Percentiles rank a stretch among this genome's conserved stretches.
These are phyloP conservation scores for Fusarium virguliforme DNA, from an alignment of 2,329 filamentous ascomycete species.

Conservation along the genomic window DNA sequence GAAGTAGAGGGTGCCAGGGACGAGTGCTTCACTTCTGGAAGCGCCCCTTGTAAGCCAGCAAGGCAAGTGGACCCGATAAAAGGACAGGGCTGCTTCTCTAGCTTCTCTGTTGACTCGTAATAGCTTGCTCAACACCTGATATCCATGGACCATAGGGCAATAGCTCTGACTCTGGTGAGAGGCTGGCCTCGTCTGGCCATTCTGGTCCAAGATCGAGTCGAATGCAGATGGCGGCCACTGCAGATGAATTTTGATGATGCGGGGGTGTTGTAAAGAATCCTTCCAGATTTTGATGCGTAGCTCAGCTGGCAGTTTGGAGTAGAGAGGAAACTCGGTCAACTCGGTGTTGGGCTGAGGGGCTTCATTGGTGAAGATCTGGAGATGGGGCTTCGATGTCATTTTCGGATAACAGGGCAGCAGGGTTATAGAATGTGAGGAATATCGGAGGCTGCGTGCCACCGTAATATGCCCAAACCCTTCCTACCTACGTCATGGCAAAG, in stretches of 20 bases:
- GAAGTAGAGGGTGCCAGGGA: background rate
- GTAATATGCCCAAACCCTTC: too few relatives aligned
- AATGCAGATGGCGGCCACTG: background rate
- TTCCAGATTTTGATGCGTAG: constrained; percentile 1
- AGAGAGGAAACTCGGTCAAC: background rate
- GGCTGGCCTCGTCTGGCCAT: background rate
- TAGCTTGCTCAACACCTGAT: background rate
- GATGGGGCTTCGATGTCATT: background rate
- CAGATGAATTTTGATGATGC: background rate
- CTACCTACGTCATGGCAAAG: background rate
- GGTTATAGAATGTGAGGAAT: too few relatives aligned
- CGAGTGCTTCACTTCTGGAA: background rate
- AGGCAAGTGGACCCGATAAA: background rate
- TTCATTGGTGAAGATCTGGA: background rate
- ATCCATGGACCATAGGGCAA: background rate
- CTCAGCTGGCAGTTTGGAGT: background rate
- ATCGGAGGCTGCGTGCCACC: too few relatives aligned
- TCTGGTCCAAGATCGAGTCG: background rate
- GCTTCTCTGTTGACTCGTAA: background rate
- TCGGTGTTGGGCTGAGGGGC: background rate
- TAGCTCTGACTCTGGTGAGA: background rate
- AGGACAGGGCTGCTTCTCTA: background rate
- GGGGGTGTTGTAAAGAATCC: background rate
- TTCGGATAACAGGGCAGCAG: background rate
- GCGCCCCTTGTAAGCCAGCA: background rate